These are phyloP conservation scores for Flaveria robusta DNA, from an alignment of 129 eudicot genomes.

Conservation along the genomic window DNA sequence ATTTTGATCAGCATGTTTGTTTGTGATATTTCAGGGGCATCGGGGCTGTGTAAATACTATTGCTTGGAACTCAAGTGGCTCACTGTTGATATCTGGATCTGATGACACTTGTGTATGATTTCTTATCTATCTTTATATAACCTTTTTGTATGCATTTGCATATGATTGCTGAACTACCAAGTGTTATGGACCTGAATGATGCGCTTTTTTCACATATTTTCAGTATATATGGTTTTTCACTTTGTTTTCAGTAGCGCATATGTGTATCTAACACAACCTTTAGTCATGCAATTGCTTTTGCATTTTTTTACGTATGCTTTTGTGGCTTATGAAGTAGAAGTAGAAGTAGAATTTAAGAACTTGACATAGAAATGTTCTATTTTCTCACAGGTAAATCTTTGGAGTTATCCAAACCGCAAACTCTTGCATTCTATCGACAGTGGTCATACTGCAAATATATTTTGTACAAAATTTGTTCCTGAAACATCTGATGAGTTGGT, in stretches of 20 bases:
- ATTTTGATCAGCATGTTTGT: neutral
- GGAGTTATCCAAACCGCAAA: slow-evolving; percentile 69
- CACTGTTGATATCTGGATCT: slow-evolving; percentile 90
- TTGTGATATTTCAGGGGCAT: slow-evolving; percentile 64
- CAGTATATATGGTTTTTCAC: neutral
- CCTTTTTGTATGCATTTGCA: slow-evolving; percentile 10
- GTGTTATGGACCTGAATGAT: slow-evolving; percentile 9
- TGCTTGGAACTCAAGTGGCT: slow-evolving; percentile 91
- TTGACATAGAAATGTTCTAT: slow-evolving; percentile 17
- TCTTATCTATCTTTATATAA: slow-evolving; percentile 14
- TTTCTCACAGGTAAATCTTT: slow-evolving; percentile 72
- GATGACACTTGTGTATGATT: slow-evolving; percentile 76
- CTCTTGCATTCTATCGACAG: slow-evolving; percentile 78
- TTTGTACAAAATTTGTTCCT: slow-evolving; percentile 91
- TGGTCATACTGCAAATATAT: slow-evolving; percentile 85
- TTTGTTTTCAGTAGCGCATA: neutral
- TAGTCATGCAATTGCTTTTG: slow-evolving; percentile 13
- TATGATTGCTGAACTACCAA: slow-evolving; percentile 19
- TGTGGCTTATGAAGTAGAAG: slow-evolving; percentile 26
- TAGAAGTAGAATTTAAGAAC: no score
- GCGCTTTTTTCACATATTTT: slow-evolving; percentile 4
- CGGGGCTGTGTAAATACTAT: slow-evolving; percentile 85
- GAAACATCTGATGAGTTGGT: slow-evolving; percentile 91
- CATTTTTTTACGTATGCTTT: slow-evolving; percentile 16
- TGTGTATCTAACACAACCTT: neutral